Conservation (phyloP, 306 rosid genomes). For the Sicyos edulis region DNA sequence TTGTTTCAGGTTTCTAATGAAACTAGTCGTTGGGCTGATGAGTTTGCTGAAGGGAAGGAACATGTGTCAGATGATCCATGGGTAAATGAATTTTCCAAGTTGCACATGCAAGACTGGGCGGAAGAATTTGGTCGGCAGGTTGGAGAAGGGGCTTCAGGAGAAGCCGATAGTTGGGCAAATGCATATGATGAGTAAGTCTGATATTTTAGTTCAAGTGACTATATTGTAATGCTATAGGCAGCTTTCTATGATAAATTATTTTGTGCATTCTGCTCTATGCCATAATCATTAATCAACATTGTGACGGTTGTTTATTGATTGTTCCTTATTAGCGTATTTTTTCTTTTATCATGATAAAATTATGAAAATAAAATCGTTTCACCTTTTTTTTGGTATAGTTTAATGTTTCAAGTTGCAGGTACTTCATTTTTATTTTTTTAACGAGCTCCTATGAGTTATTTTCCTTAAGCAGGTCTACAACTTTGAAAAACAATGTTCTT, state of each 20-base stretch:
- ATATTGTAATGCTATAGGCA: background rate
- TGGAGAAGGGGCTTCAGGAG: constrained; percentile 65
- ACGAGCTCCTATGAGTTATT: background rate
- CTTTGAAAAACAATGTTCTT: background rate
- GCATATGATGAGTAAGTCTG: constrained; percentile 81
- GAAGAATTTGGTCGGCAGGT: constrained; percentile 82
- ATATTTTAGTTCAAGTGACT: background rate
- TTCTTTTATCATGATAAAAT: background rate
- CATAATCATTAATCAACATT: background rate
- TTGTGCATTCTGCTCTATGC: constrained; percentile 5
- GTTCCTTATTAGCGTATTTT: background rate
- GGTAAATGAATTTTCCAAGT: constrained; percentile 85
- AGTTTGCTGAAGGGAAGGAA: constrained; percentile 49
- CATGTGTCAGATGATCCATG: constrained; percentile 65
- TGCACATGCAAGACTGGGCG: constrained; percentile 81
- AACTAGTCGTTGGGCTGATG: constrained; percentile 76
- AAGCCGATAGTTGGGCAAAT: constrained; percentile 71
- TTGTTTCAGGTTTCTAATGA: constrained; percentile 50
- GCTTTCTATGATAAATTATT: background rate
- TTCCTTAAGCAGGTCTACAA: background rate
- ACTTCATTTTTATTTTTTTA: background rate
- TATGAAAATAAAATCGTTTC: background rate
- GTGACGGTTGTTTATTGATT: background rate
- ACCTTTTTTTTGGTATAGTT: background rate
- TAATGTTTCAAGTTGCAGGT: background rate